Base-by-base conservation (phyloP, 305 asterid species). In the Ruellia speciosa region DNA sequence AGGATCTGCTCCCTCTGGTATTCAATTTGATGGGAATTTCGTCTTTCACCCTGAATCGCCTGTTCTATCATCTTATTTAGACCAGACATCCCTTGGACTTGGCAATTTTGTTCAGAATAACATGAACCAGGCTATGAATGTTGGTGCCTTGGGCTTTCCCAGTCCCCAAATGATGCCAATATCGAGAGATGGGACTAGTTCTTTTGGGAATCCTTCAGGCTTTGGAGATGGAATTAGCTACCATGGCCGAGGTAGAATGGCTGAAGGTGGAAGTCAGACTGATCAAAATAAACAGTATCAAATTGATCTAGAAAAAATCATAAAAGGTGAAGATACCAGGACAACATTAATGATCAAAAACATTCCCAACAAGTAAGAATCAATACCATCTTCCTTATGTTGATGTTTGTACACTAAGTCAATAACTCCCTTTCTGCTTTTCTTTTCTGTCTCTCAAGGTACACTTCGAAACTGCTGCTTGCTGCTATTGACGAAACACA, bases 1-100 rank as follows among this genome's bases (percentile, higher is more conserved):
- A 14, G 99, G 99, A 53, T 92, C 99, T 54, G 99, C 99, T 52
- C 99, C 99, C 52, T 73, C 99, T 49, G 97, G 92, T 50, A 65
- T 82, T 72, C 94, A 81, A 56, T 50, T 89, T 52, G 95, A 88
- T 52, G 65, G 88, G 55, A 87, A 76, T 62, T 81, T 88, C 64
- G 97, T 95, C 6, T 76, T 82, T 50, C 77, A 71, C 69, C 95
- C 90, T 0, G 95, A 85, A 66, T 93, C 97, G 34, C 94, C 96
- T 0, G 90, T 86, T 88, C 65, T 69, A 56, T 67, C 89, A 40
- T 66, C 94, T 57, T 82, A 81, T 56, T 66, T 78, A 58, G 79
- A 72, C 60, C 89, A 77, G 60, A 67, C 77, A 6, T 55, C 79
- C 15, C 79, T 70, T 74, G 88, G 96, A 63, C 68, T 63, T 62